Evolutionary conservation across 2,329 filamentous ascomycete species (phyloP).

Genomic region (Trichophaea hybrida): DNA sequence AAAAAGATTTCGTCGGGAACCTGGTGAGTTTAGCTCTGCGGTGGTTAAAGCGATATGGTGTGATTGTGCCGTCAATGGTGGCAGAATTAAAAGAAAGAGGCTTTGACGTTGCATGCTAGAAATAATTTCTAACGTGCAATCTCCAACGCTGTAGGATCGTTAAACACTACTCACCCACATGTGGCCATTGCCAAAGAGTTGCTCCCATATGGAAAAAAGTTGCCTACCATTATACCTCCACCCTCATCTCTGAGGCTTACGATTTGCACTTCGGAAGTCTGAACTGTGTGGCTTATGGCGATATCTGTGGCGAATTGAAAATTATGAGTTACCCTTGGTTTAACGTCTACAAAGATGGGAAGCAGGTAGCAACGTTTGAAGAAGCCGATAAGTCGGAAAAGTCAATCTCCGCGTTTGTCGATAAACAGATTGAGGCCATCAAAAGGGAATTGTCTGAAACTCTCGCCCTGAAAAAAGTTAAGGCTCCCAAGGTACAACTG

Average conservation of each 20-base stretch:
- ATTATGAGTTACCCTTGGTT: conserved; percentile 64
- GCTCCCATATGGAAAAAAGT: conserved; percentile 80
- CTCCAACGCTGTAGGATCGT: conserved; percentile 34
- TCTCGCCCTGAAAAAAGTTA: not conserved
- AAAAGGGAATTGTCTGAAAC: conserved; percentile 31
- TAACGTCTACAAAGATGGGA: conserved; percentile 64
- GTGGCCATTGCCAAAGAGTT: conserved; percentile 60
- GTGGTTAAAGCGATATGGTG: not conserved
- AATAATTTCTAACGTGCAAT: not conserved
- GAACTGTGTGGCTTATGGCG: conserved; percentile 71
- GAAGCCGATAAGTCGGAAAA: conserved; percentile 52
- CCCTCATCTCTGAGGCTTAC: conserved; percentile 57
- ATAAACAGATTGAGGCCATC: conserved; percentile 59
- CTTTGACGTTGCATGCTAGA: not conserved
- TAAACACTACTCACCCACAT: conserved; percentile 40
- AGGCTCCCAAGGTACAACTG: conserved; percentile 31
- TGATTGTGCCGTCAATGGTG: not conserved
- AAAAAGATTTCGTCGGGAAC: conserved; percentile 39
- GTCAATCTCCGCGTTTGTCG: conserved; percentile 54
- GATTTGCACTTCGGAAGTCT: conserved; percentile 75
- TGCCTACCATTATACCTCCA: conserved; percentile 72
- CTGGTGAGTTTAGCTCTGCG: conserved; percentile 32
- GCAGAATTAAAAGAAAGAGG: not conserved
- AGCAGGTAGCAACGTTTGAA: conserved; percentile 46
- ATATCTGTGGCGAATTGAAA: conserved; percentile 56